A percentile compares a stretch with the other conserved stretches of the same genome.
phyloP scores from a whole-genome alignment of 805 yeast genomes.

The Sungouiella blattae region DNA sequence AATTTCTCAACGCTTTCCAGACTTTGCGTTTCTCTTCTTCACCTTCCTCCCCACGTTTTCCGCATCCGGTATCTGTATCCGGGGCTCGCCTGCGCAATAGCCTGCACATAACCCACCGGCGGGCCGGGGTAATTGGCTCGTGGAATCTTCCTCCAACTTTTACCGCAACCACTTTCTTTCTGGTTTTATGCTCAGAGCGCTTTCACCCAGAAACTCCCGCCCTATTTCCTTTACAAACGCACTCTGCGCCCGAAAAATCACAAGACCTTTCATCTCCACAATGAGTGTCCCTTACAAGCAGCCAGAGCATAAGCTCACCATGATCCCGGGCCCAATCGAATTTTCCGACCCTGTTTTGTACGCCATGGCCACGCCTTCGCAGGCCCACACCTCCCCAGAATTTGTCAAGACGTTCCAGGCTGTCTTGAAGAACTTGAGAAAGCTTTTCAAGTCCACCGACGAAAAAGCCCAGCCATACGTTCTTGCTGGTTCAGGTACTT shows the following conservation, averaged over 20 bases:
- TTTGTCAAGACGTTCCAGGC: conserved; percentile 71
- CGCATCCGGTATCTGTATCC: no score
- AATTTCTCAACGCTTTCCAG: no score
- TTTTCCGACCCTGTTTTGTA: conserved; percentile 73
- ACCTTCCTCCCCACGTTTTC: no score
- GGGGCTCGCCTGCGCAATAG: no score
- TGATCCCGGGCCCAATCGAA: conserved; percentile 87
- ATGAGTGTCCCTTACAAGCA: conserved; percentile 40
- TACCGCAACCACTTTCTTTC: no score
- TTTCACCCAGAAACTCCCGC: background rate
- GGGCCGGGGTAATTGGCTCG: no score
- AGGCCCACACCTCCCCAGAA: conserved; percentile 87
- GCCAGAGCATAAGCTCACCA: conserved; percentile 43
- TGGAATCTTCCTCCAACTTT: no score
- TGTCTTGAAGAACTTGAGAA: conserved; percentile 64
- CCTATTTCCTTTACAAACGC: background rate
- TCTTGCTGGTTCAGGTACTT: conserved; percentile 86
- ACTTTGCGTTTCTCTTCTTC: no score
- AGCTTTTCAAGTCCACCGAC: conserved; percentile 67
- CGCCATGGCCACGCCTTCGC: conserved; percentile 80
- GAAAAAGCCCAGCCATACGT: conserved; percentile 75
- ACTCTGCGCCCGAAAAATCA: background rate
- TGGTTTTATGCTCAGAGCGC: background rate
- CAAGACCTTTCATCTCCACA: background rate
- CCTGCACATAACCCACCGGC: no score